phyloP scores from a whole-genome alignment of 768 basidiomycete genomes.

The Boletus vermiculosoides region DNA sequence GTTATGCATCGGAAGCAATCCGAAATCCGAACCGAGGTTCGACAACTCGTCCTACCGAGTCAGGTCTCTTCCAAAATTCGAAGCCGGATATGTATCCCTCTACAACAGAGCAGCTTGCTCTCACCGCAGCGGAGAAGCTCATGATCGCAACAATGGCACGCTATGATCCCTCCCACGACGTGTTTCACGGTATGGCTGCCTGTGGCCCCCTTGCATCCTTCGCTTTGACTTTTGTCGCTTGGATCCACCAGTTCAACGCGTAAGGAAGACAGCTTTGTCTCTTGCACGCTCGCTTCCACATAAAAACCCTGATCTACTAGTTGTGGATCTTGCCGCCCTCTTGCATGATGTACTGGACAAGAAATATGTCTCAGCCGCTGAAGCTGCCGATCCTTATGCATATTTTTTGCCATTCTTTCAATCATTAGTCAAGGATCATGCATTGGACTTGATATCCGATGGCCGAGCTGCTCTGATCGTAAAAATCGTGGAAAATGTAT shows the following conservation, averaged over 20 bases:
- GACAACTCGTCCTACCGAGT: neutral
- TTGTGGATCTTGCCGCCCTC: constrained; percentile 82
- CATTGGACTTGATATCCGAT: constrained; percentile 56
- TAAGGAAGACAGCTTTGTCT: constrained; percentile 70
- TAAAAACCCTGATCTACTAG: constrained; percentile 62
- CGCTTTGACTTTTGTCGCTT: constrained; percentile 3
- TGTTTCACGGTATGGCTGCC: constrained; percentile 60
- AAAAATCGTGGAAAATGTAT: constrained; percentile 73
- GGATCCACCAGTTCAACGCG: constrained; percentile 65
- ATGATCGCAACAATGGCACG: constrained; percentile 73
- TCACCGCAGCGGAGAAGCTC: constrained; percentile 61
- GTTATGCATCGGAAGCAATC: constrained; percentile 14
- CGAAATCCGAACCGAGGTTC: constrained; percentile 24
- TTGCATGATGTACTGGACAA: constrained; percentile 87
- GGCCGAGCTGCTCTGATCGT: constrained; percentile 57
- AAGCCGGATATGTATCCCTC: constrained; percentile 43
- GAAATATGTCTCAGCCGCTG: constrained; percentile 66
- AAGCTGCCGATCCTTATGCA: constrained; percentile 58
- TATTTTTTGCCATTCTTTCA: constrained; percentile 70
- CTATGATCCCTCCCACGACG: constrained; percentile 82
- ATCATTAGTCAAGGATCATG: constrained; percentile 40
- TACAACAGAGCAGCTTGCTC: constrained; percentile 46
- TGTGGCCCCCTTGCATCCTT: neutral
- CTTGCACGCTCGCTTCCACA: constrained; percentile 53
- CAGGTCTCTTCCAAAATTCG: neutral